Base-by-base conservation (phyloP, 805 yeast genomes). In the Tetrapisispora arboricola region DNA sequence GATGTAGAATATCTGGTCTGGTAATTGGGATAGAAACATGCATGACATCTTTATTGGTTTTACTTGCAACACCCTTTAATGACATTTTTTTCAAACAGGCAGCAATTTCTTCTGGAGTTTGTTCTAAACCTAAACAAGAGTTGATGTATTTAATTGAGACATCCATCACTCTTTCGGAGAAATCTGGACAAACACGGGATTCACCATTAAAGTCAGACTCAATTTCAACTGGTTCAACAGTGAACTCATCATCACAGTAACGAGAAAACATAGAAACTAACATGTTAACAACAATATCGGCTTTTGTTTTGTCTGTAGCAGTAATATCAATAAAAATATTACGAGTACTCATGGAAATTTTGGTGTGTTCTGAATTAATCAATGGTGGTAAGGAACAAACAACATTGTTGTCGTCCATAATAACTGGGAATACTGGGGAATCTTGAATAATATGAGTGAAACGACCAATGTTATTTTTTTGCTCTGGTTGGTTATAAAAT, bases 331-430 rank as follows among this genome's bases (percentile, higher is more conserved):
- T 78, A 63, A 90, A 86, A 46, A 94, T 84, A 56, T 92, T 88
- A 51, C 68, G 78, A 46, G 98, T 90, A 43, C 84, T 72, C 48
- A 87, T 64, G 16, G 92, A 71, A 55, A 92, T 85, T 68, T 94
- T 94, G 39, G 95, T 80, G 59, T 73, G 84, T 57, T 92, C 81
- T 29, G 95, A 82, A 69, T 92, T 92, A 69, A 92, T 94, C 58
- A 92, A 82, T 49, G 99, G 99, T 39, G 99, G 99, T 70, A 92
- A 66, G 6, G 97, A 88, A 55, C 94, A 80, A 40, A 92, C 92
- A 8, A 74, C 72, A 54, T 80, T 74, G 32, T 77, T 70, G 43
- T 80, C 64, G 64, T 92, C 98, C 53, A 79, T 72, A 53, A 90
- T 84, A 28, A 88, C 86, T 20, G 99, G 99, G 63, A 75, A 85